phyloP scores from a whole-genome alignment of 2,329 filamentous ascomycete genomes.

The Neoarthrinium moseri region DNA sequence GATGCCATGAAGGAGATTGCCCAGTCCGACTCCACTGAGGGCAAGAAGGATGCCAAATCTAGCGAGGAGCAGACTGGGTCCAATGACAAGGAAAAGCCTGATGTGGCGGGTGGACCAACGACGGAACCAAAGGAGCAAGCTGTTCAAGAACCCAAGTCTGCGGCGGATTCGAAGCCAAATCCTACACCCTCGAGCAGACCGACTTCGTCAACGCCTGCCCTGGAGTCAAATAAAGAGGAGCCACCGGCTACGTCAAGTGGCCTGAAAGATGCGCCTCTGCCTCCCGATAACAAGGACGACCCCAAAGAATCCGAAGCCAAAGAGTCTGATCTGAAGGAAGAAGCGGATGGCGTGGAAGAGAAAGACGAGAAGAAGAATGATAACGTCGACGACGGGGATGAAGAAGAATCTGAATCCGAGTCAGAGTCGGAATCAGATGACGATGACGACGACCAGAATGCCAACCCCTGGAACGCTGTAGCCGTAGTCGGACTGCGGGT shows the following conservation, averaged over 20 bases:
- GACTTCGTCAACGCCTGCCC: neutral
- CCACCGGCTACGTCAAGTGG: neutral
- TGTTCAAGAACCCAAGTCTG: neutral
- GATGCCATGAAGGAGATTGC: constrained; percentile 11
- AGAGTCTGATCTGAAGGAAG: constrained; percentile 14
- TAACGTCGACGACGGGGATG: constrained; percentile 16
- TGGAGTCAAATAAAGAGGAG: neutral
- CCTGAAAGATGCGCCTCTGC: constrained; percentile 30
- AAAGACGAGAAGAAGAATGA: constrained; percentile 16
- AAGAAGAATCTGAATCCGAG: constrained; percentile 14
- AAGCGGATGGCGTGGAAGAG: no score
- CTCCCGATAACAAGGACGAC: constrained; percentile 23
- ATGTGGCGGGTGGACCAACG: neutral
- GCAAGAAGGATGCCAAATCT: constrained; percentile 1
- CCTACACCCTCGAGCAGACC: neutral
- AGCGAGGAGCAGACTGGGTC: neutral
- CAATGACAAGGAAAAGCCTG: neutral
- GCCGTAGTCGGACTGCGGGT: constrained; percentile 57
- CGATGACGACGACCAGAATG: neutral
- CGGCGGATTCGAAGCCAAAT: neutral
- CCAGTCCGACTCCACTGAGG: neutral
- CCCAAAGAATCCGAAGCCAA: constrained; percentile 23
- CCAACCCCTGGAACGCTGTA: constrained; percentile 59
- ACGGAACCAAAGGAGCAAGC: neutral
- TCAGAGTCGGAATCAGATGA: constrained; percentile 46